These are phyloP conservation scores for Crassisporium funariophilum DNA, from an alignment of 768 basidiomycete species.

Conservation along the genomic window DNA sequence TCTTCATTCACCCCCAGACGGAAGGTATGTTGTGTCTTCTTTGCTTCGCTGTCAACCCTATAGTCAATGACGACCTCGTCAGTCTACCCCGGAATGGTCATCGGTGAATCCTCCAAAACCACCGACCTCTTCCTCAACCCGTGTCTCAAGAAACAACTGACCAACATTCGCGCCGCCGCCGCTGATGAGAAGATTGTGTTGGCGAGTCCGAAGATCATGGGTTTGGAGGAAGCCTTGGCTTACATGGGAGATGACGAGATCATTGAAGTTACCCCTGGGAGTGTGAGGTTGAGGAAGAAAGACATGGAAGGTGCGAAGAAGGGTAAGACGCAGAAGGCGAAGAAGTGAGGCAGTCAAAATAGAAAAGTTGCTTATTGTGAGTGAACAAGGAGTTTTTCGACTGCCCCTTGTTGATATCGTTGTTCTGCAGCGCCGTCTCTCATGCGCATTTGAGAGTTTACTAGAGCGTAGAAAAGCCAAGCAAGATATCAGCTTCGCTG, in stretches of 20 bases:
- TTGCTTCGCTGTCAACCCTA: neutral
- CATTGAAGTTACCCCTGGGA: slow-evolving; percentile 48
- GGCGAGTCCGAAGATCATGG: slow-evolving; percentile 44
- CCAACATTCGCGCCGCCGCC: slow-evolving; percentile 49
- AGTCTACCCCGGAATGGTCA: slow-evolving; percentile 56
- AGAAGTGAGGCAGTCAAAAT: neutral
- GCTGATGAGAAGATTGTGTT: slow-evolving; percentile 54
- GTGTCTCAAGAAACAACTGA: slow-evolving; percentile 49
- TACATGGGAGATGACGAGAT: slow-evolving; percentile 55
- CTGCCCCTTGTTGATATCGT: too few relatives aligned
- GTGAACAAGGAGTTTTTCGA: neutral
- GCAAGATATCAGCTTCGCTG: too few relatives aligned
- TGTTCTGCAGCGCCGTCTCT: too few relatives aligned
- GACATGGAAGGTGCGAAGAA: slow-evolving; percentile 39
- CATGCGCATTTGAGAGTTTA: too few relatives aligned
- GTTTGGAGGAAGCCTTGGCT: slow-evolving; percentile 46
- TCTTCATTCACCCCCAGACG: slow-evolving; percentile 47
- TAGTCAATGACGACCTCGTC: neutral
- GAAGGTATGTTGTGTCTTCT: slow-evolving; percentile 31
- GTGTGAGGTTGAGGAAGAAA: slow-evolving; percentile 43
- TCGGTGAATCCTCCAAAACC: slow-evolving; percentile 49
- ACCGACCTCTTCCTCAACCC: slow-evolving; percentile 51
- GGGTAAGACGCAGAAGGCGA: slow-evolving; percentile 28
- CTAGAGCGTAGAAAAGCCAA: too few relatives aligned
- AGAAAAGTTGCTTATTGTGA: neutral